These are phyloP conservation scores for Cryphonectria japonica DNA, from an alignment of 2,329 filamentous ascomycete species.

Conservation along the genomic window DNA sequence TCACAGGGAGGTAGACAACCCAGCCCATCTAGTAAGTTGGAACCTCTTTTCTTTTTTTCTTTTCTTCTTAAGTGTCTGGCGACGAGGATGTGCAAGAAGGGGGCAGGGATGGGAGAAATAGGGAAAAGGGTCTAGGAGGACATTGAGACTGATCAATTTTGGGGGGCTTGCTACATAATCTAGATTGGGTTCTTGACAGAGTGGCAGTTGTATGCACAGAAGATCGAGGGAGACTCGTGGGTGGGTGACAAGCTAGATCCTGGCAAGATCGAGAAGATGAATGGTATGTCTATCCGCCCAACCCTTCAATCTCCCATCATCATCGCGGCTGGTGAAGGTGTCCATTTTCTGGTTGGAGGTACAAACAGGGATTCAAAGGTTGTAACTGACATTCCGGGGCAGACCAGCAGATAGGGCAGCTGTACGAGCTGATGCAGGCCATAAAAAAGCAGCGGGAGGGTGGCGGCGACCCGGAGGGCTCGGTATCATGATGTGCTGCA, in stretches of 20 bases:
- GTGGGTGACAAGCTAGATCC: conserved; percentile 81
- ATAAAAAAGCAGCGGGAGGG: conserved; percentile 53
- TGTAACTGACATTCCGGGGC: conserved; percentile 24
- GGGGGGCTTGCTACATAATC: background rate
- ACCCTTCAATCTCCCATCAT: background rate
- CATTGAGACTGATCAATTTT: background rate
- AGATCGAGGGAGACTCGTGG: conserved; percentile 87
- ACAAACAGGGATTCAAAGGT: conserved; percentile 11
- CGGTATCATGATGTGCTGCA: background rate
- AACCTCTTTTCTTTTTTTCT: too few relatives aligned
- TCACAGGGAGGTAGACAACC: conserved; percentile 84
- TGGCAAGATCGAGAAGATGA: conserved; percentile 89
- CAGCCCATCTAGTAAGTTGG: conserved; percentile 75
- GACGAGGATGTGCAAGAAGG: background rate
- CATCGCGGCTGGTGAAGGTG: background rate
- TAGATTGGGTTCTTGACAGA: conserved; percentile 95
- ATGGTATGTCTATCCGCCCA: conserved; percentile 60
- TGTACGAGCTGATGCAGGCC: conserved; percentile 92
- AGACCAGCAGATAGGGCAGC: conserved; percentile 92
- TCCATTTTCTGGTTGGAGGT: background rate
- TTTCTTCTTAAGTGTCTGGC: background rate
- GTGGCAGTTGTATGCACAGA: conserved; percentile 95
- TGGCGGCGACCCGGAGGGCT: conserved; percentile 22
- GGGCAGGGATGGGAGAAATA: background rate
- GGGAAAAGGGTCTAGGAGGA: too few relatives aligned